These are phyloP conservation scores for Acrocalymma vagum DNA, from an alignment of 2,329 filamentous ascomycete species.

Conservation along the genomic window DNA sequence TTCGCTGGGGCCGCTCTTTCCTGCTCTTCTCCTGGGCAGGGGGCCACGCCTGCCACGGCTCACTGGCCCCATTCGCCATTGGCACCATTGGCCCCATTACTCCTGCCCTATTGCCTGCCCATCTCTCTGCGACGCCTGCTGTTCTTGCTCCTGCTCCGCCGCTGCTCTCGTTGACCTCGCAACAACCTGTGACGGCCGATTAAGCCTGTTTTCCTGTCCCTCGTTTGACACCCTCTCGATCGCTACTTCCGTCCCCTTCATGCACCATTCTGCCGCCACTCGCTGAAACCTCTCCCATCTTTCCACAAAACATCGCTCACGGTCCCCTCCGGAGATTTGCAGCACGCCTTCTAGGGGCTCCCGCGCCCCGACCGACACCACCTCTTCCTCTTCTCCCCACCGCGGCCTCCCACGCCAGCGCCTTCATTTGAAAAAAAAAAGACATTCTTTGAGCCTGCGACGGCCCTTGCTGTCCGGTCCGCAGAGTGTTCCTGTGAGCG, in stretches of 20 bases:
- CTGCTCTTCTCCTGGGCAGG: too few relatives aligned
- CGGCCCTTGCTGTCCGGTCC: neutral
- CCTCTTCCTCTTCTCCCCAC: conserved; percentile 3
- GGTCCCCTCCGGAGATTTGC: conserved; percentile 4
- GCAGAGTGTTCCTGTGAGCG: neutral
- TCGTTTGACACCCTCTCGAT: conserved; percentile 28
- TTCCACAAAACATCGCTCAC: conserved; percentile 8
- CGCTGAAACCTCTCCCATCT: conserved; percentile 34
- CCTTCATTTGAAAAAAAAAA: conserved; percentile 5
- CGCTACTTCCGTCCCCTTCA: conserved; percentile 19
- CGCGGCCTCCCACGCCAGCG: conserved; percentile 2
- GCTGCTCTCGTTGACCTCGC: conserved; percentile 29
- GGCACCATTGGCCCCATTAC: too few relatives aligned
- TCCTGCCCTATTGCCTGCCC: conserved; percentile 8
- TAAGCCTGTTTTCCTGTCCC: conserved; percentile 24
- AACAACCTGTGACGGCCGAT: conserved; percentile 25
- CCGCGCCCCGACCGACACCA: conserved; percentile 2
- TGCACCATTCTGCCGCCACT: conserved; percentile 32
- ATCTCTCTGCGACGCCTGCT: conserved; percentile 21
- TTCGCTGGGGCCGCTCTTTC: conserved; percentile 7
- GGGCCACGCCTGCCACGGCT: too few relatives aligned
- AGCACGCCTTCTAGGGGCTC: neutral
- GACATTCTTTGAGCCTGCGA: conserved; percentile 15
- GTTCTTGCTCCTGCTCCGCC: conserved; percentile 5
- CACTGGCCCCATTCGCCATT: too few relatives aligned